Conservation (phyloP, 2,329 filamentous ascomycete genomes). For the Colletotrichum salicis region DNA sequence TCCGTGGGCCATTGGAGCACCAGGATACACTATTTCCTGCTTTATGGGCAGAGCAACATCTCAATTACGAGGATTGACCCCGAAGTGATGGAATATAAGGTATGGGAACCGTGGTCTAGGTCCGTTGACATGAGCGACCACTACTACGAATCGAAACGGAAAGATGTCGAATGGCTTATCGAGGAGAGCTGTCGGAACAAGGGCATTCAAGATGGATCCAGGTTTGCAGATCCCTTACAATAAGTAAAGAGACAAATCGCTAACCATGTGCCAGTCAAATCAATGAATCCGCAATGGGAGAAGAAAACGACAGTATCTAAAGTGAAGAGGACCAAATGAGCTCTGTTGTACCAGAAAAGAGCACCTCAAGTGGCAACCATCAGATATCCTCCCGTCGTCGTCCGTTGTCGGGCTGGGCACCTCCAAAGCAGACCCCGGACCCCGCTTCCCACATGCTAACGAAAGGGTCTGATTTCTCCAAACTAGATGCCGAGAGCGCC, state of each 20-base stretch:
- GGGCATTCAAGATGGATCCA: background rate
- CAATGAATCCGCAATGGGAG: background rate
- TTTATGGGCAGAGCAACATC: background rate
- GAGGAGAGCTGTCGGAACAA: background rate
- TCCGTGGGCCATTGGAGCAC: background rate
- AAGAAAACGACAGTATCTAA: background rate
- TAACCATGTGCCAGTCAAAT: background rate
- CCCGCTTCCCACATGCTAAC: background rate
- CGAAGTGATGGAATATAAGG: too few species aligned
- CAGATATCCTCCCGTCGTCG: background rate
- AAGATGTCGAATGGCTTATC: background rate
- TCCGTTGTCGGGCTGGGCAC: background rate
- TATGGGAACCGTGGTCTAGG: too few species aligned
- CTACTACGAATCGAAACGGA: background rate
- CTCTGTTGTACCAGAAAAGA: too few species aligned
- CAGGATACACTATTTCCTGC: background rate
- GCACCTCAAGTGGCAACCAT: background rate
- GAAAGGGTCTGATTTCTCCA: background rate
- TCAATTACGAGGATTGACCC: background rate
- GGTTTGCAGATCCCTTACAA: background rate
- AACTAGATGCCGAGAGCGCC: background rate
- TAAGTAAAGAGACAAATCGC: background rate
- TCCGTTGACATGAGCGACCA: too few species aligned
- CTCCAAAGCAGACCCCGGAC: background rate
- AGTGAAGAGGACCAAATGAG: background rate